A percentile compares a stretch with the other conserved stretches of the same genome.
phyloP scores from a whole-genome alignment of 1,284 basidiomycete genomes.

The Tilletia horrida region DNA sequence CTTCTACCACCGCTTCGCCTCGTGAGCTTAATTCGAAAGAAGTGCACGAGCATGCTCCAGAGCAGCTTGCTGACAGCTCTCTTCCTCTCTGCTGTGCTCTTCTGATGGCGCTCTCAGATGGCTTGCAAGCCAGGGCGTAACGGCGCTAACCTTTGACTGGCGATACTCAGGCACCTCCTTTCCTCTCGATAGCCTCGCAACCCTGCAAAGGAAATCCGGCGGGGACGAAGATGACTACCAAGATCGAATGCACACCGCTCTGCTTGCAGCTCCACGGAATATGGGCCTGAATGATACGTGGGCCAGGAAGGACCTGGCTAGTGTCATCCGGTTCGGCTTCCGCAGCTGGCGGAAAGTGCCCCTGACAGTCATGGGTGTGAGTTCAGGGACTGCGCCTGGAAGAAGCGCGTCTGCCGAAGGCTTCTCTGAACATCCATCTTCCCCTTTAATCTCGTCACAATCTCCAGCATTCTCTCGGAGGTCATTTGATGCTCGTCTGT shows the following conservation, averaged over 20 bases:
- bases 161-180: constrained; percentile 39
- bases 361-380: constrained; percentile 37
- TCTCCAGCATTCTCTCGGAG: constrained; percentile 27
- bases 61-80: neutral
- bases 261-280: constrained; percentile 28
- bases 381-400: neutral
- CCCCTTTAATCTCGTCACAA: neutral
- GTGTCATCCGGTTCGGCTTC: constrained; percentile 32
- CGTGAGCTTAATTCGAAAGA: neutral
- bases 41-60: neutral
- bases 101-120: constrained; percentile 16
- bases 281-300: constrained; percentile 41
- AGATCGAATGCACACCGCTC: constrained; percentile 34
- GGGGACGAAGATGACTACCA: constrained; percentile 23
- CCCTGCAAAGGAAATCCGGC: constrained; percentile 26
- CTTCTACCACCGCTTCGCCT: constrained; percentile 41
- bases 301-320: constrained; percentile 37
- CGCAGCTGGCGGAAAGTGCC: constrained; percentile 28
- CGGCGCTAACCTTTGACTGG: constrained; percentile 42
- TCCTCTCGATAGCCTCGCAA: constrained; percentile 29
- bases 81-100: neutral
- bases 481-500: constrained; percentile 30
- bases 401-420: neutral
- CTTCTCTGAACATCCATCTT: neutral
- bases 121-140: constrained; percentile 36